Base-by-base conservation (phyloP, 805 yeast genomes). In the Teunomyces gatunensis region DNA sequence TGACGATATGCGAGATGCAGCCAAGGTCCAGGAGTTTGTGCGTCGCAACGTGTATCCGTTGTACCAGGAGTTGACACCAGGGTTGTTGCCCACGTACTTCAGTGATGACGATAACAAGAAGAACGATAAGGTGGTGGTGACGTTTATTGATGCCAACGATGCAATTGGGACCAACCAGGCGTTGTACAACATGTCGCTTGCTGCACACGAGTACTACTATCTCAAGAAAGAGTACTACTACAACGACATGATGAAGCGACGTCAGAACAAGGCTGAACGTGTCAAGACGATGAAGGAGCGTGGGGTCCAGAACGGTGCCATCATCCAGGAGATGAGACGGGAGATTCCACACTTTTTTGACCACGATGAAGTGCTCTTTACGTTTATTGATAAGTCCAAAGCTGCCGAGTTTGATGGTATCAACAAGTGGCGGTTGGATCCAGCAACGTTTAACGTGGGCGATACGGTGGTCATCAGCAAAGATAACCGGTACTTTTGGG, bases 1-100 rank as follows among this genome's bases (percentile, higher is more conserved):
- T 5, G 80, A 80, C 42, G 88, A 85, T 54, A 74, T 78, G 47
- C 74, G 94, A 52, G 74, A 79, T 52, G 63, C 64, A 13, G 69
- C 68, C 18, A 63, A 67, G 34, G 69, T 87, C 7, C 59, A 73
- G 52, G 59, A 74, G 12, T 87, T 85, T 70, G 64, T 87, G 25
- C 58, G 63, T 27, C 63, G 67, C 40, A 71, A 78, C 53, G 68
- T 80, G 15, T 62, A 69, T 40, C 89, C 91, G 4, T 62, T 74
- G 10, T 64, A 80, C 41, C 75, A 71, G 44, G 84, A 83, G 53
- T 63, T 86, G 44, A 75, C 79, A 0, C 72, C 78, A 0, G 55
- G 58, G 6, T 56, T 66, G 18, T 54, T 65, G 30, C 54, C 63
- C 1, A n/a, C 41, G 2, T 68, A 79, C 51, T 79, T 79, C 54